Evolutionary conservation across 2,329 filamentous ascomycete genomes (phyloP).

Genomic region (Simplicillium aogashimaense): DNA sequence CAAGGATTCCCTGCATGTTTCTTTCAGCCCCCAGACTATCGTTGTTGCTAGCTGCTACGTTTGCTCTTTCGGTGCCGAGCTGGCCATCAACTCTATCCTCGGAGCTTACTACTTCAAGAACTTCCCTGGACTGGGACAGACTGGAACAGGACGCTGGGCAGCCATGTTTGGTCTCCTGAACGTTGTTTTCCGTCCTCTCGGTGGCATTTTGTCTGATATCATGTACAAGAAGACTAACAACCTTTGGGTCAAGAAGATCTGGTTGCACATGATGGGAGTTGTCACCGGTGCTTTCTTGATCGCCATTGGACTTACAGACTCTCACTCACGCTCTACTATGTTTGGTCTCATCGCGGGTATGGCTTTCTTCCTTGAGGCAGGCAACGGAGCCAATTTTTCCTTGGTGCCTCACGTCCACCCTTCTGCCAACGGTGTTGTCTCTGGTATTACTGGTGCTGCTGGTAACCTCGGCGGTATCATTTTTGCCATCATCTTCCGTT

Average conservation of each 20-base stretch:
- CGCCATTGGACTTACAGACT: slow-evolving; percentile 37
- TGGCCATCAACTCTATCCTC: slow-evolving; percentile 53
- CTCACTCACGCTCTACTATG: slow-evolving; percentile 55
- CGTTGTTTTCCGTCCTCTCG: slow-evolving; percentile 54
- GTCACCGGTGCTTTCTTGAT: slow-evolving; percentile 51
- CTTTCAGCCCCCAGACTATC: slow-evolving; percentile 41
- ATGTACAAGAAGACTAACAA: slow-evolving; percentile 31
- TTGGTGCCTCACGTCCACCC: slow-evolving; percentile 82
- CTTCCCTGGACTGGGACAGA: slow-evolving; percentile 48
- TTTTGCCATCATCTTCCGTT: slow-evolving; percentile 42
- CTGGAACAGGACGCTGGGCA: slow-evolving; percentile 50
- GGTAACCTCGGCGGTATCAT: slow-evolving; percentile 81
- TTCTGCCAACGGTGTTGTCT: slow-evolving; percentile 67
- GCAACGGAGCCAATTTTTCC: slow-evolving; percentile 79
- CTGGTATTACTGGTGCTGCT: slow-evolving; percentile 65
- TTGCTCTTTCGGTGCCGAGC: slow-evolving; percentile 53
- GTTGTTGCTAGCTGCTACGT: slow-evolving; percentile 46
- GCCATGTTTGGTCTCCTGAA: slow-evolving; percentile 70
- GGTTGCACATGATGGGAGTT: slow-evolving; percentile 38
- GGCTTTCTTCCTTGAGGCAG: slow-evolving; percentile 75
- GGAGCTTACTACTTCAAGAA: slow-evolving; percentile 49
- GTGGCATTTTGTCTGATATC: slow-evolving; percentile 45
- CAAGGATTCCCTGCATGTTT: slow-evolving; percentile 33
- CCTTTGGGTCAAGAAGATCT: slow-evolving; percentile 13
- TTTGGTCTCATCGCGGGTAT: slow-evolving; percentile 69